Base-by-base conservation (phyloP, 768 basidiomycete genomes). In the Tremella mesenterica region DNA sequence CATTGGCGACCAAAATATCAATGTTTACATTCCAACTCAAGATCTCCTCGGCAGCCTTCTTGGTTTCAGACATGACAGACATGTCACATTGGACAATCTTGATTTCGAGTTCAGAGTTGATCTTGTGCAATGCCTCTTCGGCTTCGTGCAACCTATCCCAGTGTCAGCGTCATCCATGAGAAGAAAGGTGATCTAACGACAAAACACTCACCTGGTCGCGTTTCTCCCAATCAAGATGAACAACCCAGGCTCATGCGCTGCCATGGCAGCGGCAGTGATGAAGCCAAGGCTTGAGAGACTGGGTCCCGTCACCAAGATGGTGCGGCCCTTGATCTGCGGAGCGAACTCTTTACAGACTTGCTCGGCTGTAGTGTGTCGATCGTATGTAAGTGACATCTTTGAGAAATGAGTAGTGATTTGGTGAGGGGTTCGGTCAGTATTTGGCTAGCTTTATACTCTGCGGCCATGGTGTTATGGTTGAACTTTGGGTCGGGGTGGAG, bases 1-100 rank as follows among this genome's bases (percentile, higher is more conserved):
- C 53, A 36, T 54, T 54, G 34, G 41, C 28, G 53, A 54, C 49
- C n/a, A 54, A 23, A 5, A 48, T 25, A 21, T 54, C 53, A 18
- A 54, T 54, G 20, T 21, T 23, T 25, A 20, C 25, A 14, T 41
- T 29, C 6, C n/a, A 8, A 5, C 23, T 30, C 14, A 16, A 27
- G 21, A 52, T 31, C 50, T 43, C 9, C 31, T 41, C 41, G 6
- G 50, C 21, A 10, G 50, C 50, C 21, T 41, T 26, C 9, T 18
- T 20, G 12, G 44, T 41, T 10, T 36, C 41, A 1, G 14, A 26
- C 41, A 52, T 41, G 31, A 21, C 31, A n/a, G 50, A 52, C 33
- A 52, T 27, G 33, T 52, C 50, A 28, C 38, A 41, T 14, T 41
- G 38, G 4, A 41, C 38, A 4, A 41, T 4, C 38, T n/a, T n/a